Percentiles rank a stretch among this genome's conserved stretches.
These are phyloP conservation scores for Linnemannia schmuckeri DNA, from an alignment of 192 early-diverging fungal genomes.

Conservation along the genomic window DNA sequence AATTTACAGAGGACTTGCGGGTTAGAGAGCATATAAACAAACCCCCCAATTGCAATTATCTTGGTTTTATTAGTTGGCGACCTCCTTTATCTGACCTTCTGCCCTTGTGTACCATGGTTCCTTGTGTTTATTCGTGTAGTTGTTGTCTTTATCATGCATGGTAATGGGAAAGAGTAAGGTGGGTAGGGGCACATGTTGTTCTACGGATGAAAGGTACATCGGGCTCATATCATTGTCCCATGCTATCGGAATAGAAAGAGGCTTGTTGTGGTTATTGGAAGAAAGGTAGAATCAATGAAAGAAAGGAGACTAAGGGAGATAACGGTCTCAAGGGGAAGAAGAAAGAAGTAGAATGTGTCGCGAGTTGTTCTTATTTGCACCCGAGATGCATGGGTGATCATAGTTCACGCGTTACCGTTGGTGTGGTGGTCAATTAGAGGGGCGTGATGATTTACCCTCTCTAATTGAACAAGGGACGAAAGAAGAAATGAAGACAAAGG, in stretches of 20 bases:
- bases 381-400: background rate
- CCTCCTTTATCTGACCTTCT: background rate
- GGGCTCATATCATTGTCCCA: background rate
- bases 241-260: background rate
- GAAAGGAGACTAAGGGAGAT: background rate
- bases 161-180: too few relatives aligned
- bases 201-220: conserved; percentile 6
- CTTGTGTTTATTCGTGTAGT: background rate
- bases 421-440: background rate
- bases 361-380: background rate
- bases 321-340: background rate
- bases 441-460: background rate
- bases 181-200: background rate
- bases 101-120: background rate
- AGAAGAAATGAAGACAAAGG: background rate
- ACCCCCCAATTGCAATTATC: background rate
- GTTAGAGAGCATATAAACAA: too few relatives aligned
- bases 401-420: background rate
- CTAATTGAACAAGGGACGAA: background rate
- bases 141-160: too few relatives aligned
- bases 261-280: background rate
- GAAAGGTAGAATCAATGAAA: background rate
- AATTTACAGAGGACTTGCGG: too few relatives aligned
- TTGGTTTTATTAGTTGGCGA: background rate
- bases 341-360: background rate